Percentiles rank a stretch among this genome's conserved stretches.
phyloP scores from a whole-genome alignment of 2,329 filamentous ascomycete genomes.

The Botrytis cinerea region DNA sequence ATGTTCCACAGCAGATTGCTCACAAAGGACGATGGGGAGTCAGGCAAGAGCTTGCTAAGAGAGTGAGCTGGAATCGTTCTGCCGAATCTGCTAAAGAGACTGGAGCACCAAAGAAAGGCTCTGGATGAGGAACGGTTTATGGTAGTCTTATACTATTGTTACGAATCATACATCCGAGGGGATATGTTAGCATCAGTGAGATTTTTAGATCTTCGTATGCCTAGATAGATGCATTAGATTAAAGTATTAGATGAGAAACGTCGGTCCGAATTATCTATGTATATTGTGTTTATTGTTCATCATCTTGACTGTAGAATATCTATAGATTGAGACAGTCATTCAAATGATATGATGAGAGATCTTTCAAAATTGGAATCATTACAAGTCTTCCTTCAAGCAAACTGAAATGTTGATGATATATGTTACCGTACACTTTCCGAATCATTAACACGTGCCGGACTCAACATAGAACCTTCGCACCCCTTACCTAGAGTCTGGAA shows the following conservation, averaged over 20 bases:
- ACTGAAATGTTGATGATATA: no score
- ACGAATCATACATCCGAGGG: not conserved
- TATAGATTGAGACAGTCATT: no score
- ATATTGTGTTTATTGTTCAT: not conserved
- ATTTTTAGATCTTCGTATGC: not conserved
- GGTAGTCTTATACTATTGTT: not conserved
- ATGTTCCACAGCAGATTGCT: not conserved
- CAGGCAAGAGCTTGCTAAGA: not conserved
- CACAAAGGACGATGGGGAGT: constrained; percentile 6
- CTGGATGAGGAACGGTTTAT: not conserved
- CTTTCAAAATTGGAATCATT: no score
- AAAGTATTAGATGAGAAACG: not conserved
- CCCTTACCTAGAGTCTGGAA: no score
- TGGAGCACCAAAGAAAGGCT: not conserved
- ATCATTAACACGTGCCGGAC: no score
- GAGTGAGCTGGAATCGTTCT: constrained; percentile 1
- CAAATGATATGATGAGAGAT: no score
- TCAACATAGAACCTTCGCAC: no score
- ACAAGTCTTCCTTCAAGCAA: no score
- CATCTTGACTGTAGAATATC: no score
- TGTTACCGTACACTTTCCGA: no score
- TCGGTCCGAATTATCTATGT: not conserved
- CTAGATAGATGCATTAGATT: not conserved
- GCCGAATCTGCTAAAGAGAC: not conserved
- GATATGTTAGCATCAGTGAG: not conserved